Base-by-base conservation (phyloP, 306 rosid species). In the Medicago ruthenica region DNA sequence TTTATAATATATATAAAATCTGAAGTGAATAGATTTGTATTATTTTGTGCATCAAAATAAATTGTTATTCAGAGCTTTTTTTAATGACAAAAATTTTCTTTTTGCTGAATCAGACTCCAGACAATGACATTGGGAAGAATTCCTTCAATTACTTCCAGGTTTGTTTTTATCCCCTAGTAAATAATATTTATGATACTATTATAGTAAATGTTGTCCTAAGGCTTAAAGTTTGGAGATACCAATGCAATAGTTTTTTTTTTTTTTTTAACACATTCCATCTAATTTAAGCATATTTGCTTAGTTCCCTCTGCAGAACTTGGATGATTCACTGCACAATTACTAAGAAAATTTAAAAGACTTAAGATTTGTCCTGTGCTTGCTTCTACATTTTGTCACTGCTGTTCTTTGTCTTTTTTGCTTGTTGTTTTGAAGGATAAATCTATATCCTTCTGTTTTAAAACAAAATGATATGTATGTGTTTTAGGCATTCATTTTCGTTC, bases 101-200 rank as follows among this genome's bases (percentile, higher is more conserved):
- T 39, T 85, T 79, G 17, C 62, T 82, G 67, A 76, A 42, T 34
- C 74, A 92, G 97, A 89, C 93, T 22, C 91, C 97, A 15, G 99
- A 92, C 48, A 95, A 95, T 79, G 99, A 95, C 80, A 87, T 95
- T 42, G 99, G 99, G 73, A 95, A 90, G 92, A 95, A 76, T 84
- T 95, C 99, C 41, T 95, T 71, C 72, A 95, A 95, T 64, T 95
- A 92, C 79, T 87, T 86, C 75, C 99, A 95, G 99, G 98, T 95
- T 77, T 55, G 95, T 85, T 75, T 34, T 16, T 42, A 57, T 76
- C 36, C 44, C 40, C 37, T 42, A 53, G 64, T 58, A 27, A 45
- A 48, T 73, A 42, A 57, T 75, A 22, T 70, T 17, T 51, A 8
- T 55, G 50, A 17, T 62, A 18, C 34, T 77, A 20, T 66, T 39